These are phyloP conservation scores for Madurella fahalii DNA, from an alignment of 2,329 filamentous ascomycete species.

Conservation along the genomic window DNA sequence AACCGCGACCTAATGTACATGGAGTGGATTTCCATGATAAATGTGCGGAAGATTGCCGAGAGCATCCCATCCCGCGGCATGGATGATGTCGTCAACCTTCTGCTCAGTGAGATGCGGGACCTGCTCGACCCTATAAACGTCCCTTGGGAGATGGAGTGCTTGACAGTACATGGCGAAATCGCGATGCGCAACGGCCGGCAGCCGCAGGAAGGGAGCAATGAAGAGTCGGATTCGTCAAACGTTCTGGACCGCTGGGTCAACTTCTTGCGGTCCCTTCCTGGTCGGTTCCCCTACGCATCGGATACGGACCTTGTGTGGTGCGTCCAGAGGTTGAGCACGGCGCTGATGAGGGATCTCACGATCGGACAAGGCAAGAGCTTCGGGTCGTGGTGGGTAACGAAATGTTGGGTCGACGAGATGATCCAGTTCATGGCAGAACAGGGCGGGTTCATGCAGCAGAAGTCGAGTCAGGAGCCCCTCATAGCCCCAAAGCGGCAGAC, in stretches of 20 bases:
- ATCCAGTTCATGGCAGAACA: conserved; percentile 83
- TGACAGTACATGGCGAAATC: conserved; percentile 58
- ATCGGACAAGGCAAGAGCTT: conserved; percentile 75
- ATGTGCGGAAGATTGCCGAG: conserved; percentile 59
- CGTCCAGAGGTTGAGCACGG: conserved; percentile 70
- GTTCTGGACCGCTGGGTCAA: conserved; percentile 75
- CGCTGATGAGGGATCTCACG: conserved; percentile 76
- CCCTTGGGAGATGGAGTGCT: conserved; percentile 60
- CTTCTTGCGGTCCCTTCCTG: conserved; percentile 65
- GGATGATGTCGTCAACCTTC: conserved; percentile 61
- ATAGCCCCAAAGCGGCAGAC: conserved; percentile 33
- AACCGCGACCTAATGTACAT: conserved; percentile 94
- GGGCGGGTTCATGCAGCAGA: conserved; percentile 76
- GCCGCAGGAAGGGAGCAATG: conserved; percentile 35
- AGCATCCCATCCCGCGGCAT: conserved; percentile 59
- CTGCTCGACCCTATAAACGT: conserved; percentile 66
- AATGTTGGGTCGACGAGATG: conserved; percentile 96
- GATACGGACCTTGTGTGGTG: conserved; percentile 71
- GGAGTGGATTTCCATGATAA: conserved; percentile 73
- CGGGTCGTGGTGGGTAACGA: conserved; percentile 91
- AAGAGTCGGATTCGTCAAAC: conserved; percentile 50
- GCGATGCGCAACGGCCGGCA: conserved; percentile 44
- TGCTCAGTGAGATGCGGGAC: conserved; percentile 64
- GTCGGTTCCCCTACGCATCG: conserved; percentile 68
- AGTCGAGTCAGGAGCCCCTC: conserved; percentile 35